Evolutionary conservation across 352 stramenopile species (phyloP).

Genomic region (Thraustotheca clavata): DNA sequence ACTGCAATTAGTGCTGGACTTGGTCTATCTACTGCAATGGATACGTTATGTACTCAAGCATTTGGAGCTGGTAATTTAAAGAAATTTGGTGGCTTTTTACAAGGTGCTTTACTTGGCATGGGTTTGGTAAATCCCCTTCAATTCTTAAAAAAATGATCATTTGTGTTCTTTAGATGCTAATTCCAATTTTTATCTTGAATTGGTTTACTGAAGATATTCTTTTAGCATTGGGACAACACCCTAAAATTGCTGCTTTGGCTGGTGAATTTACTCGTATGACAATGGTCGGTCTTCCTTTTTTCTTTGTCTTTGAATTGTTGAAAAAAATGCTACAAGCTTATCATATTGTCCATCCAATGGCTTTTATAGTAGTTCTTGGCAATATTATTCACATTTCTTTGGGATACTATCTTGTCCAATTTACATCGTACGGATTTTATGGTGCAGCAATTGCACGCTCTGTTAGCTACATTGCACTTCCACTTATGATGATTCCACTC

Average conservation of each 20-base stretch:
- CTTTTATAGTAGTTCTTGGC: conserved; percentile 45
- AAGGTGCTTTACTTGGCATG: conserved; percentile 54
- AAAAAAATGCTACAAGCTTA: conserved; percentile 64
- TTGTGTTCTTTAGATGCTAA: conserved; percentile 23
- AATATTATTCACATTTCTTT: conserved; percentile 56
- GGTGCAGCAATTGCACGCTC: conserved; percentile 58
- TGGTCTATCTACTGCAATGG: conserved; percentile 37
- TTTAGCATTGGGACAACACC: conserved; percentile 34
- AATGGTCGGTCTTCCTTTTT: conserved; percentile 62
- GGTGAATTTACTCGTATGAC: conserved; percentile 31
- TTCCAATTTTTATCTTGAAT: conserved; percentile 47
- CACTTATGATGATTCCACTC: conserved; percentile 30
- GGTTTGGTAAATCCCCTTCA: not conserved
- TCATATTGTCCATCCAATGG: conserved; percentile 54
- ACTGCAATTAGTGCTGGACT: conserved; percentile 50
- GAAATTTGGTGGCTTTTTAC: conserved; percentile 73
- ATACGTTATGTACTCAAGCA: conserved; percentile 50
- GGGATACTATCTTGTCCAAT: conserved; percentile 68
- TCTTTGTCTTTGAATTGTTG: conserved; percentile 69
- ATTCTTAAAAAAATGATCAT: no score
- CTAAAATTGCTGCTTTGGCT: conserved; percentile 33
- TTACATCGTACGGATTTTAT: conserved; percentile 43
- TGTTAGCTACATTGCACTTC: conserved; percentile 44
- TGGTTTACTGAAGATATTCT: conserved; percentile 47
- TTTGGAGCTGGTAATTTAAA: conserved; percentile 44